Evolutionary conservation across 495 filamentous ascomycete genomes (phyloP), one percentile per base, ranked within the genome.

Genomic region (Aspergillus leporis): DNA sequence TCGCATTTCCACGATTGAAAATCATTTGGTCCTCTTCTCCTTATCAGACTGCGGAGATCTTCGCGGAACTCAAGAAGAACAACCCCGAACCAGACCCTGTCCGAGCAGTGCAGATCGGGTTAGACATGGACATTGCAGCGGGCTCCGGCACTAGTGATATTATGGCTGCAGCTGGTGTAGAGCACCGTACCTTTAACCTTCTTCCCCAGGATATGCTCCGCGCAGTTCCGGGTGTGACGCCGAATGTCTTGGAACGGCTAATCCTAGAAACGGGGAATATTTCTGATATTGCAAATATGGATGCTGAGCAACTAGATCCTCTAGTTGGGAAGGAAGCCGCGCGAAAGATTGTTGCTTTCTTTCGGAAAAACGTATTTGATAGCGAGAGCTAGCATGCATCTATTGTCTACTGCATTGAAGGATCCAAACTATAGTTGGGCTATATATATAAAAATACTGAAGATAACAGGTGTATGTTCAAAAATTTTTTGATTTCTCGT

Each of bases 21-120:
- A 87, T 98, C 52, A 93, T 98, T 61, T 98, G 94, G 94, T 93
- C 90, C 9, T 90, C 86, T 0, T 90, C 85, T 18, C 93, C 94
- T 0, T 97, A 96, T 69, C 93, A 98, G 71, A 98, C 95, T 1
- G 94, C 94, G 5, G 92, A 97, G 75, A 98, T 98, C 60, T 98
- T 98, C 71, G 87, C 90, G 38, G 89, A 92, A 64, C 79, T 98
- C 22, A 98, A 98, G 77, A 90, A 90, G 64, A 85, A 89, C 57
- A 86, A 90, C 61, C 78, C 87, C 4, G 94, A 98, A 74, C 95
- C 94, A 1, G 91, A 98, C 70, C 95, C 95, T 14, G 81, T 96
- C 22, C 85, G 83, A 4, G 94, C 95, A 2, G 90, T 96, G 4
- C 83, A 89, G 51, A 83, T 91, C 16, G 94, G 94, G 0, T 75